Conservation (phyloP, 1,284 basidiomycete species). For the Gomphus bonarii region DNA sequence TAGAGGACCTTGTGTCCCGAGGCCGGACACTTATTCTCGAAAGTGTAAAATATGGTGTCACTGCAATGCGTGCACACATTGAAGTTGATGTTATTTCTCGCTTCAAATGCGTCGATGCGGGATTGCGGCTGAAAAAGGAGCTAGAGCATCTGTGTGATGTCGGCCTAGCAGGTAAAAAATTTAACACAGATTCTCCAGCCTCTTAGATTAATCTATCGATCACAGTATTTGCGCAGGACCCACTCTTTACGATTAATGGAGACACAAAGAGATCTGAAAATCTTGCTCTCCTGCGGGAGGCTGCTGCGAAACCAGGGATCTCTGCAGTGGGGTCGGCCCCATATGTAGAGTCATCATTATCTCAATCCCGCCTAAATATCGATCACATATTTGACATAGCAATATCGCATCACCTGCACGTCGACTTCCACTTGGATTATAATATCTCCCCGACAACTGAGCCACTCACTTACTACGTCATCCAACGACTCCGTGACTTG, state of each 20-base stretch:
- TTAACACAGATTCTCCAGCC: background rate
- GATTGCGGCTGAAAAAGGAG: constrained; percentile 34
- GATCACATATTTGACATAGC: constrained; percentile 40
- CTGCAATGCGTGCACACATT: constrained; percentile 54
- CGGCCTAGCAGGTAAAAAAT: constrained; percentile 40
- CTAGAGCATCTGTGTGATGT: constrained; percentile 39
- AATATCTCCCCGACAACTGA: constrained; percentile 40
- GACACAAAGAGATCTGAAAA: constrained; percentile 32
- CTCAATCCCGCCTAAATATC: constrained; percentile 43
- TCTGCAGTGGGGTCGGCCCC: constrained; percentile 51
- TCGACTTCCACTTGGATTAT: constrained; percentile 60
- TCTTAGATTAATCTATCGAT: background rate
- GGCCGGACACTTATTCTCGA: constrained; percentile 42
- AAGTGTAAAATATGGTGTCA: constrained; percentile 49
- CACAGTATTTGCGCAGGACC: constrained; percentile 54
- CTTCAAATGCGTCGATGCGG: constrained; percentile 39
- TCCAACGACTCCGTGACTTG: constrained; percentile 26
- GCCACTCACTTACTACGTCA: constrained; percentile 46
- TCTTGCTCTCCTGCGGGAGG: constrained; percentile 32
- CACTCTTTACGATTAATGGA: constrained; percentile 31
- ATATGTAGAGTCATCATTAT: constrained; percentile 43
- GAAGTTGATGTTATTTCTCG: constrained; percentile 48
- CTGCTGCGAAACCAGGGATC: constrained; percentile 27
- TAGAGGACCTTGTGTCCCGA: constrained; percentile 37
- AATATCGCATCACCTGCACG: constrained; percentile 27